A percentile compares a stretch with the other conserved stretches of the same genome.
phyloP scores from a whole-genome alignment of 805 yeast species.

The Yarrowia bubula region DNA sequence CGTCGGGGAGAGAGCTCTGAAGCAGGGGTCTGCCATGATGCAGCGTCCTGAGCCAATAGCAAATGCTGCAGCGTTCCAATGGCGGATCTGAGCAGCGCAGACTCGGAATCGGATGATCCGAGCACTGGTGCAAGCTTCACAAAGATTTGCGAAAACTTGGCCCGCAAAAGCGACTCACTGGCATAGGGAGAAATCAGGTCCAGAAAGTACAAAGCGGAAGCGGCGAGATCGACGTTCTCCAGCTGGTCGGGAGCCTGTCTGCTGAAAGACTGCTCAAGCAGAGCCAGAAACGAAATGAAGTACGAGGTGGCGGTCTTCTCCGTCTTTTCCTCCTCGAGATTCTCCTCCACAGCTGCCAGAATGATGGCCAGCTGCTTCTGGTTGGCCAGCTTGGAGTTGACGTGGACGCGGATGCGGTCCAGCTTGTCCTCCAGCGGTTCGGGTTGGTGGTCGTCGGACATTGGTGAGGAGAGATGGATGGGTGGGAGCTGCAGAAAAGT shows the following conservation, averaged over 20 bases:
- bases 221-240: constrained; percentile 61
- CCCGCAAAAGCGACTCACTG: constrained; percentile 60
- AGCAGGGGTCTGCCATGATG: constrained; percentile 58
- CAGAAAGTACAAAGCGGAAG: constrained; percentile 74
- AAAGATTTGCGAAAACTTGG: constrained; percentile 75
- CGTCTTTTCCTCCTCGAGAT: constrained; percentile 60
- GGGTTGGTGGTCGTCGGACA: constrained; percentile 9
- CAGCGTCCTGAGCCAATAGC: constrained; percentile 73
- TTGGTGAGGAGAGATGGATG: not conserved
- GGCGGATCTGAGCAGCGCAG: constrained; percentile 78
- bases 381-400: constrained; percentile 75
- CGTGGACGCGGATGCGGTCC: constrained; percentile 58
- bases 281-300: constrained; percentile 75
- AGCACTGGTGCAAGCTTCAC: constrained; percentile 79
- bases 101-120: constrained; percentile 64
- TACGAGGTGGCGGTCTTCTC: constrained; percentile 74
- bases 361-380: constrained; percentile 83
- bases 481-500: not conserved
- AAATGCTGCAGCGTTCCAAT: constrained; percentile 82
- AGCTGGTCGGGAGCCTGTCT: constrained; percentile 45
- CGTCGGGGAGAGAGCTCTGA: constrained; percentile 65
- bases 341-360: constrained; percentile 86
- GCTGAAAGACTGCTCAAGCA: constrained; percentile 69
- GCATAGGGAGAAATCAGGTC: constrained; percentile 71
- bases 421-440: constrained; percentile 32